phyloP scores from a whole-genome alignment of 2,329 filamentous ascomycete species.

The Corynespora cassiicola region DNA sequence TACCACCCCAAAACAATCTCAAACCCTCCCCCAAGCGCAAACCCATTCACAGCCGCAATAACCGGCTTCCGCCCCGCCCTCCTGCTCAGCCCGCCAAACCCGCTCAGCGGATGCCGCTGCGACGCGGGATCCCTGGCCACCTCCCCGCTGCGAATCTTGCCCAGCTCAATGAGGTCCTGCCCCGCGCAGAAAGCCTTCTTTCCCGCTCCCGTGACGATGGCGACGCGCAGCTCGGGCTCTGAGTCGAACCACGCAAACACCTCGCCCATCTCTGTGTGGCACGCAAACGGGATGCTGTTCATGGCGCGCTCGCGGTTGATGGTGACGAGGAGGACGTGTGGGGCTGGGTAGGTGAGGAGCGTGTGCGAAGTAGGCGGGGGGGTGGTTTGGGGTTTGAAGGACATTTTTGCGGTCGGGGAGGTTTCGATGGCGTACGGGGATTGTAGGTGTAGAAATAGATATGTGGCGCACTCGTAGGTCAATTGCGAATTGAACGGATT shows the following conservation, averaged over 20 bases:
- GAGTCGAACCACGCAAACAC: conserved; percentile 62
- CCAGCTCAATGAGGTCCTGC: conserved; percentile 59
- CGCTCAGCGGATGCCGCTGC: conserved; percentile 52
- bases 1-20: conserved; percentile 64
- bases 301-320: conserved; percentile 59
- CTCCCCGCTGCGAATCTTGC: conserved; percentile 35
- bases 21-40: conserved; percentile 64
- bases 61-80: conserved; percentile 66
- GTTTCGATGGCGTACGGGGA: too few relatives aligned
- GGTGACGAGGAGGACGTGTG: conserved; percentile 59
- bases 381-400: conserved; percentile 26
- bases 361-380: too few relatives aligned
- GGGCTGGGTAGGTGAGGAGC: conserved; percentile 56
- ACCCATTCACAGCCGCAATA: conserved; percentile 66
- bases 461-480: too few relatives aligned
- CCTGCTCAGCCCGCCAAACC: conserved; percentile 63
- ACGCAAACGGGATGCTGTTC: conserved; percentile 51
- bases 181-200: conserved; percentile 62
- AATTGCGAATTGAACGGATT: too few relatives aligned
- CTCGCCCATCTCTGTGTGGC: conserved; percentile 57
- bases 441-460: too few relatives aligned
- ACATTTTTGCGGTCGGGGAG: conserved; percentile 24
- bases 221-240: conserved; percentile 56
- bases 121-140: conserved; percentile 29
- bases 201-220: conserved; percentile 58